Base-by-base conservation (phyloP, 345 rosid species). In the Arabis hirsuta region DNA sequence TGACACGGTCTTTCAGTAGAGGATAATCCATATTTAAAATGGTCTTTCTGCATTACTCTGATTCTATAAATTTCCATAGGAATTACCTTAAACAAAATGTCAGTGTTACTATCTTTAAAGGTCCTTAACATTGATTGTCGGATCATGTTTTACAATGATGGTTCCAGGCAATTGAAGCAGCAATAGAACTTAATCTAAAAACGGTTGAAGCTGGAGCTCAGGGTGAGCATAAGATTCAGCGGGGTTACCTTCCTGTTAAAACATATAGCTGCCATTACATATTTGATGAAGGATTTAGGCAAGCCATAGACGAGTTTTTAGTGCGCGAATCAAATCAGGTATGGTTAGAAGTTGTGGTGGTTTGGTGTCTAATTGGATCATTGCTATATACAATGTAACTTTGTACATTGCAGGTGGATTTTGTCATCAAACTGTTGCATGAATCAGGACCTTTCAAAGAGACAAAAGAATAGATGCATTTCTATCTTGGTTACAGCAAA, bases 191-290 rank as follows among this genome's bases (percentile, higher is more conserved):
- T 62, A 76, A 85, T 73, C 81, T 92, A 12, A 80, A 70, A 32
- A 83, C 96, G 1, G 98, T 94, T 13, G 98, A 94, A 81, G 98
- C 98, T 5, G 97, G 98, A 80, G 98, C 98, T 61, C 98, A 94
- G 69, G 98, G 98, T 9, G 98, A 94, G 79, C 98, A 94, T 68
- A 94, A 94, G 81, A 88, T 94, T 68, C 96, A 89, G 66, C 88
- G 98, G 0, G 98, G 98, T 43, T 94, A 89, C 80, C 72, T 91
- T 38, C 98, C 98, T 0, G 96, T 91, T 39, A 82, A 78, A 67
- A 94, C 98, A 31, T 91, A 88, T 65, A 94, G 98, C 79, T 85
- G 91, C 72, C 97, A 94, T 81, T 91, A 94, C 82, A 87, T 94
- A 12, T 31, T 69, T 3, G 88, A 92, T 51, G 84, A 86, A 81